Percentiles rank a stretch among this genome's conserved stretches.
These are phyloP conservation scores for Eutypa lata DNA, from an alignment of 2,329 filamentous ascomycete genomes.

Conservation along the genomic window DNA sequence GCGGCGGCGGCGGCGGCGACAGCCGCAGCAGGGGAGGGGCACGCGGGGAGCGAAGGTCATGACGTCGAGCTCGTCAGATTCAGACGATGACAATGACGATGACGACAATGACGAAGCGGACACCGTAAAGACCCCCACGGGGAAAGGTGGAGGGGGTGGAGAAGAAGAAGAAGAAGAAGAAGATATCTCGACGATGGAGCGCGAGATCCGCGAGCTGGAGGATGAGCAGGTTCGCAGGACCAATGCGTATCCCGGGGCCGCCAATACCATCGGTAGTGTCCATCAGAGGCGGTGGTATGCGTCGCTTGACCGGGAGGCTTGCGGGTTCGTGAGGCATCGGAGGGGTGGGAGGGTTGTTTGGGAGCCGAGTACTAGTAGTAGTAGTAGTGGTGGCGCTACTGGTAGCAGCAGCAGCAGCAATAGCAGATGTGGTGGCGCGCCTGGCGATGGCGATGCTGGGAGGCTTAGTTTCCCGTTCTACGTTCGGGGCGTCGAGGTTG, in stretches of 20 bases:
- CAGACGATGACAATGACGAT: background rate
- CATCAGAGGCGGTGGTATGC: slow-evolving; percentile 67
- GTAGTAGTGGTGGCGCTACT: no score
- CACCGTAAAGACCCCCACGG: slow-evolving; percentile 15
- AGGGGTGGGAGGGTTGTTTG: slow-evolving; percentile 19
- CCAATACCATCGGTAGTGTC: slow-evolving; percentile 63
- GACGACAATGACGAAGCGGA: slow-evolving; percentile 13
- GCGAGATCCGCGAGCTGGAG: slow-evolving; percentile 42
- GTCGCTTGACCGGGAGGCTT: slow-evolving; percentile 56
- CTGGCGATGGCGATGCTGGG: slow-evolving; percentile 7
- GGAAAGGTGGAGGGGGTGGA: background rate
- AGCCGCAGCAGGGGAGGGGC: slow-evolving; percentile 13
- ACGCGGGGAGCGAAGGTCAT: slow-evolving; percentile 8
- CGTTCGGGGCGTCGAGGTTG: slow-evolving; percentile 56
- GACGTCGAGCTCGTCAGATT: slow-evolving; percentile 1
- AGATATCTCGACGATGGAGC: slow-evolving; percentile 33
- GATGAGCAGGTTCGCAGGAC: slow-evolving; percentile 53
- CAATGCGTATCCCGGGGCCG: slow-evolving; percentile 66
- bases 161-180: slow-evolving; percentile 5
- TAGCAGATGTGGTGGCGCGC: no score
- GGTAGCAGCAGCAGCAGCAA: no score
- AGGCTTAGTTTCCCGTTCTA: slow-evolving; percentile 55
- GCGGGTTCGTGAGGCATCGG: slow-evolving; percentile 49
- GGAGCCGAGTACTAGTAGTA: slow-evolving; percentile 5
- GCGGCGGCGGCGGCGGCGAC: slow-evolving; percentile 24